Percentiles rank a stretch among this genome's conserved stretches.
These are phyloP conservation scores for Euphorbia peplus DNA, from an alignment of 345 rosid species.

Conservation along the genomic window DNA sequence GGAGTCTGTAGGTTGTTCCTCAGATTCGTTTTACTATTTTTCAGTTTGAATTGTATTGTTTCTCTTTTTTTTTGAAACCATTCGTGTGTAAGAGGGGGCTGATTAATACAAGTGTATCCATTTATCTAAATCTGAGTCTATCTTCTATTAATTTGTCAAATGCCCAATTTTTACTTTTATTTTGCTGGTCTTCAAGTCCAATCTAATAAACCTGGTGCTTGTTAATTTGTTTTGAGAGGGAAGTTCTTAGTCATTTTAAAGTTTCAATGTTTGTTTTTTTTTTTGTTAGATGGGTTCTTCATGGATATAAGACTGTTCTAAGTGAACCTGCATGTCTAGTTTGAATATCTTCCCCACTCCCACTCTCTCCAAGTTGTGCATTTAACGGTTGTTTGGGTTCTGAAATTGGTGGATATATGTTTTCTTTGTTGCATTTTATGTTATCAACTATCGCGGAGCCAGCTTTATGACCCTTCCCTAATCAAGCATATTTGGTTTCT, in stretches of 20 bases:
- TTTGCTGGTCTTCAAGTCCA: background rate
- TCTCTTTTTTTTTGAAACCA: too few relatives aligned
- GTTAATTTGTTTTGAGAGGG: background rate
- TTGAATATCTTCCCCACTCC: background rate
- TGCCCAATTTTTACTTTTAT: too few relatives aligned
- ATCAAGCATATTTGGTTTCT: background rate
- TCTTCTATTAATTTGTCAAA: too few relatives aligned
- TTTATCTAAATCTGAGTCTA: too few relatives aligned
- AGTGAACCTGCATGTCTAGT: background rate
- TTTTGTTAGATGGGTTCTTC: background rate
- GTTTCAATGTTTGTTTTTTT: background rate
- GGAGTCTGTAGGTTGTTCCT: too few relatives aligned
- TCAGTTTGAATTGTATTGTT: too few relatives aligned
- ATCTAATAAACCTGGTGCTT: background rate
- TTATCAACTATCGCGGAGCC: background rate
- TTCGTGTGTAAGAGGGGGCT: too few relatives aligned
- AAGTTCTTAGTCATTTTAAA: background rate
- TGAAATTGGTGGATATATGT: background rate
- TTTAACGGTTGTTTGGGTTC: background rate
- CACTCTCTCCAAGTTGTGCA: background rate
- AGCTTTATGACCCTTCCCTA: too few relatives aligned
- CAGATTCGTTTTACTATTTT: too few relatives aligned
- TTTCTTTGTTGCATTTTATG: background rate
- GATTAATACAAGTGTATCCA: too few relatives aligned
- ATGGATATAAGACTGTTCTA: background rate